Evolutionary conservation across 805 yeast species (phyloP).

Genomic region (Kazachstania martiniae): DNA sequence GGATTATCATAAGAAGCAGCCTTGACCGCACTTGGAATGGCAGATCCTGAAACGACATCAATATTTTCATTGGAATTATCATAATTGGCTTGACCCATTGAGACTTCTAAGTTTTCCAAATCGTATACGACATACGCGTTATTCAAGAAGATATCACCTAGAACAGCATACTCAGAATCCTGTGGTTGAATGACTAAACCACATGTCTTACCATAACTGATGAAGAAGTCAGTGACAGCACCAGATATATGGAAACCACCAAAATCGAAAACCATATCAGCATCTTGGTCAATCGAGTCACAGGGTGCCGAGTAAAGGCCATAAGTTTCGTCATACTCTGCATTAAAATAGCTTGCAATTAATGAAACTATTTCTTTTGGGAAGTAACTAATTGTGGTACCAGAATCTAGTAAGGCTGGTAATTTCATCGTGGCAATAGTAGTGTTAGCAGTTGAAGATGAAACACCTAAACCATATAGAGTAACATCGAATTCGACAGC

Average conservation of each 20-base stretch:
- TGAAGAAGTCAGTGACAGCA: conserved; percentile 32
- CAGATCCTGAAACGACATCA: conserved; percentile 32
- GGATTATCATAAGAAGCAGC: conserved; percentile 40
- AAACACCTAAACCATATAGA: conserved; percentile 21
- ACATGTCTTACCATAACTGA: conserved; percentile 27
- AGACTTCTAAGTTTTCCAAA: conserved; percentile 36
- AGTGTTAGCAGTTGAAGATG: conserved; percentile 9
- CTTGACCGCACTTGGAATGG: conserved; percentile 39
- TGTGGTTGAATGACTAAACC: conserved; percentile 32
- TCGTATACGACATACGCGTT: conserved; percentile 51
- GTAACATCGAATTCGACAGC: conserved; percentile 27
- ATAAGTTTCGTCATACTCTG: conserved; percentile 30
- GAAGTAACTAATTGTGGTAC: conserved; percentile 35
- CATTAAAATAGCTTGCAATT: conserved; percentile 33
- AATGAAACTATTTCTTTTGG: conserved; percentile 30
- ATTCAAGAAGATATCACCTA: conserved; percentile 52
- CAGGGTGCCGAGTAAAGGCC: conserved; percentile 43
- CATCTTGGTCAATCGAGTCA: conserved; percentile 22
- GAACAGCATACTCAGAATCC: conserved; percentile 21
- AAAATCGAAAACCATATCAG: conserved; percentile 40
- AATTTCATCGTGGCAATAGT: conserved; percentile 22
- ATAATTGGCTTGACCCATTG: conserved; percentile 37
- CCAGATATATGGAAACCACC: conserved; percentile 50
- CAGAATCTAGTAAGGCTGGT: conserved; percentile 36
- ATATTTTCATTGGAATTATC: conserved; percentile 26